phyloP scores from a whole-genome alignment of 352 stramenopile species.

The Phytophthora syringae region DNA sequence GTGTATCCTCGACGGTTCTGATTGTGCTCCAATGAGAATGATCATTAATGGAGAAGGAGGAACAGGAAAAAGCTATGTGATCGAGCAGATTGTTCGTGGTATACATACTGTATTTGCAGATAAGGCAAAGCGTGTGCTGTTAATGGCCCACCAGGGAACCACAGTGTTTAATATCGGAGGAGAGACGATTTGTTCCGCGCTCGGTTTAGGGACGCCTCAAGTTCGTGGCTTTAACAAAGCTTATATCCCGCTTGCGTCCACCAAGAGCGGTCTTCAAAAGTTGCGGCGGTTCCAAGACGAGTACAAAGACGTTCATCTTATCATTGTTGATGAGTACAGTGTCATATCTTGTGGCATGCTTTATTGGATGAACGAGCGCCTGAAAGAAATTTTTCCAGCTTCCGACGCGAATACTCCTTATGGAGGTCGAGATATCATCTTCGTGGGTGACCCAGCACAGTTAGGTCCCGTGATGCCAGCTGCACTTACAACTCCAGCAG shows the following conservation, averaged over 20 bases:
- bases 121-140: neutral
- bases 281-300: neutral
- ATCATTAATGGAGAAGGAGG: neutral
- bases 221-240: neutral
- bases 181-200: neutral
- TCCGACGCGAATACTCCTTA: neutral
- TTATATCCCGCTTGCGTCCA: neutral
- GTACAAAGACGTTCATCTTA: neutral
- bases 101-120: neutral
- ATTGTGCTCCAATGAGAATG: neutral
- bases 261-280: neutral
- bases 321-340: neutral
- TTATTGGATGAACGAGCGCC: neutral
- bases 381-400: neutral
- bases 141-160: neutral
- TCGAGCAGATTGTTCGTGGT: neutral
- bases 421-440: neutral
- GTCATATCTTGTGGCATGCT: neutral
- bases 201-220: neutral
- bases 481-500: neutral
- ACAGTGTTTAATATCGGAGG: neutral
- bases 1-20: neutral
- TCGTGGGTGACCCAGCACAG: neutral
- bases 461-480: neutral
- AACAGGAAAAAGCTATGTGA: neutral